These are phyloP conservation scores for Ustilaginoidea virens DNA, from an alignment of 2,329 filamentous ascomycete species.

Conservation along the genomic window DNA sequence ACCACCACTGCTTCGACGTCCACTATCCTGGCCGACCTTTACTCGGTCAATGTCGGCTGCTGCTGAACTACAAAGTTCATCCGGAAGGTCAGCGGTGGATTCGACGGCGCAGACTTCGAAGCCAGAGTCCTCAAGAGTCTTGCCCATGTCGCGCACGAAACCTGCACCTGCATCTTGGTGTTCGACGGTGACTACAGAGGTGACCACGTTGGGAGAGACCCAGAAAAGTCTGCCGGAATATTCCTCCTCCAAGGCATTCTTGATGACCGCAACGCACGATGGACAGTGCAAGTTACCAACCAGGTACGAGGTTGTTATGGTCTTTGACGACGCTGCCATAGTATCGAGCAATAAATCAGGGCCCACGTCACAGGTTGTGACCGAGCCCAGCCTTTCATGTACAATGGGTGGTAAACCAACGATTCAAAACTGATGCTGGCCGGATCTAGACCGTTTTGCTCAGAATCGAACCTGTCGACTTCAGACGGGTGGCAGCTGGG, in stretches of 20 bases:
- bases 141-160: conserved; percentile 25
- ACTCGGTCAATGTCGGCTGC: conserved; percentile 7
- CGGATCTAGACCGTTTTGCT: too few relatives aligned
- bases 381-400: too few relatives aligned
- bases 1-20: conserved; percentile 8
- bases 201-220: conserved; percentile 56
- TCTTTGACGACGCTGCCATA: conserved; percentile 5
- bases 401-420: too few relatives aligned
- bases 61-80: conserved; percentile 12
- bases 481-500: too few relatives aligned
- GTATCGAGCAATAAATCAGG: too few relatives aligned
- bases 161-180: conserved; percentile 29
- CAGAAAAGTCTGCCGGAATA: conserved; percentile 32
- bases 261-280: conserved; percentile 54
- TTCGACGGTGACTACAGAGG: conserved; percentile 49
- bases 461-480: too few relatives aligned
- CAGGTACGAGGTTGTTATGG: conserved; percentile 44
- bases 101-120: conserved; percentile 41
- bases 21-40: conserved; percentile 10
- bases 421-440: too few relatives aligned
- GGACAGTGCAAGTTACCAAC: conserved; percentile 66
- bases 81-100: conserved; percentile 17
- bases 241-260: conserved; percentile 35
- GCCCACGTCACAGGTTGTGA: conserved; percentile 4
- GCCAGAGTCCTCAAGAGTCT: conserved; percentile 37